phyloP scores from a whole-genome alignment of 306 rosid species.

The Lathyrus aphaca region DNA sequence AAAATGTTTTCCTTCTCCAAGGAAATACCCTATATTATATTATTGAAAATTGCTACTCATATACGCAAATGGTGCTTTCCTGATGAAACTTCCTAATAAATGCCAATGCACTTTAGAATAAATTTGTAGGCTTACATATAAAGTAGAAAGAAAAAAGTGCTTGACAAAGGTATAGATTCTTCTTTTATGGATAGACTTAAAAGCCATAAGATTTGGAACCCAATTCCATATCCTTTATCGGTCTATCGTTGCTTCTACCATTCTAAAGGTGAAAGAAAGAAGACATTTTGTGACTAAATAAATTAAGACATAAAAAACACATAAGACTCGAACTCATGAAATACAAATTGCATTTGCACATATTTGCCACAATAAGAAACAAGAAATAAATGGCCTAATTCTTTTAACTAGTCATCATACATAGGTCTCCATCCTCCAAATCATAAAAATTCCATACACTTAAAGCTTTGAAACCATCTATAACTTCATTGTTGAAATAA shows the following conservation, averaged over 20 bases:
- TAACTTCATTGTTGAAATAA: constrained; percentile 13
- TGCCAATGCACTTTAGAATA: background rate
- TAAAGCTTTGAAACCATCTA: constrained; percentile 20
- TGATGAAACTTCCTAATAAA: background rate
- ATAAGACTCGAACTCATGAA: constrained; percentile 27
- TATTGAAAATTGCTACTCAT: background rate
- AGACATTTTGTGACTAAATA: background rate
- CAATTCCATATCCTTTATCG: background rate
- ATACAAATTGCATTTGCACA: constrained; percentile 36
- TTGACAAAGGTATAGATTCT: constrained; percentile 8
- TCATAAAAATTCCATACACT: constrained; percentile 8
- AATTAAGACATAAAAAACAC: constrained; percentile 17
- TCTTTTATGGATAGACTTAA: background rate
- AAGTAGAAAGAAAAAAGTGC: background rate
- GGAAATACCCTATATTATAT: background rate
- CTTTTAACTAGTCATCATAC: constrained; percentile 29
- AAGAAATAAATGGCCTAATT: constrained; percentile 26
- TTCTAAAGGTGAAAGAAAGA: background rate
- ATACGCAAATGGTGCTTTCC: background rate
- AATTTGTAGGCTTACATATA: constrained; percentile 9
- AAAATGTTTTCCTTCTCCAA: background rate
- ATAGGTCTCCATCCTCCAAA: background rate
- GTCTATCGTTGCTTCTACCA: background rate
- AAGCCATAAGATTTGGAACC: background rate
- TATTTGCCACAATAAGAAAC: constrained; percentile 19